Percentiles rank a stretch among this genome's conserved stretches.
Conservation (phyloP, 2,329 filamentous ascomycete genomes). For the Paraphaeosphaeria minitans region DNA sequence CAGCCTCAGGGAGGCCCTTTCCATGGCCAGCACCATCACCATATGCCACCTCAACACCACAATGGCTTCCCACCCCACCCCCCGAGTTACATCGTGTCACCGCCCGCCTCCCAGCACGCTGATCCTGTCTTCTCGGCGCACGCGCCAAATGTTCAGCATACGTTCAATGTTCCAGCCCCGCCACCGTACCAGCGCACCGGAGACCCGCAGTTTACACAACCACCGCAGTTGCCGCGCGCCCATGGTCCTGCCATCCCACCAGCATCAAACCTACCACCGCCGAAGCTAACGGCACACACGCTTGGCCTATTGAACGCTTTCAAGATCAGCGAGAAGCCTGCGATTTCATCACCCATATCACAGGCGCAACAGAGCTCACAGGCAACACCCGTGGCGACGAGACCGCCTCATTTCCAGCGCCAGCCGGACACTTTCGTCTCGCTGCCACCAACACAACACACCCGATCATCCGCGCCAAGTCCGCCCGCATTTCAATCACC, state of each 20-base stretch:
- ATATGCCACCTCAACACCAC: conserved; percentile 23
- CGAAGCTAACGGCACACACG: conserved; percentile 63
- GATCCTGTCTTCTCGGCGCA: conserved; percentile 23
- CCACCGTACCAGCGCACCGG: conserved; percentile 54
- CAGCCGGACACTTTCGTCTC: conserved; percentile 30
- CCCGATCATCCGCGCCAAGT: conserved; percentile 29
- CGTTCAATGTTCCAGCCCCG: conserved; percentile 33
- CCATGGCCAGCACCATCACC: conserved; percentile 35
- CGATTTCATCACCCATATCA: conserved; percentile 18
- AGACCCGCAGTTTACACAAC: conserved; percentile 49
- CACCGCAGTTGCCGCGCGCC: conserved; percentile 42
- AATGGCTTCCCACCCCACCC: conserved; percentile 30
- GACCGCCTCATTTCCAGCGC: conserved; percentile 27
- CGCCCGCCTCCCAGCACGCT: conserved; percentile 24
- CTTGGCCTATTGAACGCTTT: conserved; percentile 64
- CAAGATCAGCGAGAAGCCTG: conserved; percentile 48
- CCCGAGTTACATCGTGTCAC: conserved; percentile 29
- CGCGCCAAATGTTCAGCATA: conserved; percentile 29
- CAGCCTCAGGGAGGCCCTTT: conserved; percentile 43
- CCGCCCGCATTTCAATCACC: conserved; percentile 39
- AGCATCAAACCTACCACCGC: conserved; percentile 62
- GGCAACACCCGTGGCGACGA: conserved; percentile 29
- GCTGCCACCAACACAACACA: conserved; percentile 18
- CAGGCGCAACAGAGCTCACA: conserved; percentile 24
- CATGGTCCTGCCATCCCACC: conserved; percentile 58